phyloP scores from a whole-genome alignment of 352 stramenopile species.

The Globisporangium orthogonon region DNA sequence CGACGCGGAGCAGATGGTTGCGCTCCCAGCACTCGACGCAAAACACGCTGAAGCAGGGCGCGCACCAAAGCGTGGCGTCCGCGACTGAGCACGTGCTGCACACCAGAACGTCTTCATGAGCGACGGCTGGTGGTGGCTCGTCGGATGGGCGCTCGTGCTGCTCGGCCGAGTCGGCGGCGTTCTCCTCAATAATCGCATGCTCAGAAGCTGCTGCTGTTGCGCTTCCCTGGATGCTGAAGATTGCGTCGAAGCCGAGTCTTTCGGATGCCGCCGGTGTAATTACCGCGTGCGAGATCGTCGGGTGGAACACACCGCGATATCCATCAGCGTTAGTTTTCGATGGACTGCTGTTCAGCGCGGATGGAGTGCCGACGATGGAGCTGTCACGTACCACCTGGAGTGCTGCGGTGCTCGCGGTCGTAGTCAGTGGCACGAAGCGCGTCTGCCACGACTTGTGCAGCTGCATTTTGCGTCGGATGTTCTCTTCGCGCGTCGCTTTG shows the following conservation, averaged over 20 bases:
- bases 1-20: constrained; percentile 37
- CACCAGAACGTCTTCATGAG: constrained; percentile 28
- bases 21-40: constrained; percentile 46
- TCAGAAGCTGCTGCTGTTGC: constrained; percentile 2
- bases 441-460: constrained; percentile 58
- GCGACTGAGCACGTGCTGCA: constrained; percentile 30
- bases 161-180: too few species aligned
- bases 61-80: constrained; percentile 49
- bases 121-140: background rate
- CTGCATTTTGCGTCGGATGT: constrained; percentile 46
- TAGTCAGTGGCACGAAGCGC: constrained; percentile 9
- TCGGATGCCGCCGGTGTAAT: background rate
- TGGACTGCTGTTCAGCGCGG: background rate
- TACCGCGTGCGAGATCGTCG: background rate
- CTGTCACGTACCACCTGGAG: constrained; percentile 16
- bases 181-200: background rate
- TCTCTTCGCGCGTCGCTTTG: constrained; percentile 27
- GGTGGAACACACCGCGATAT: background rate
- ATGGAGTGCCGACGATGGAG: background rate
- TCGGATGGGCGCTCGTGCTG: background rate
- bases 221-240: background rate
- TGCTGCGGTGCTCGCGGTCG: constrained; percentile 1
- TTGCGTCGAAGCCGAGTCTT: too few species aligned
- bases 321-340: constrained; percentile 8
- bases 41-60: constrained; percentile 52